Percentiles rank a stretch among this genome's conserved stretches.
Evolutionary conservation across 192 early-diverging fungal species (phyloP).

Genomic region (Backusella westeae): DNA sequence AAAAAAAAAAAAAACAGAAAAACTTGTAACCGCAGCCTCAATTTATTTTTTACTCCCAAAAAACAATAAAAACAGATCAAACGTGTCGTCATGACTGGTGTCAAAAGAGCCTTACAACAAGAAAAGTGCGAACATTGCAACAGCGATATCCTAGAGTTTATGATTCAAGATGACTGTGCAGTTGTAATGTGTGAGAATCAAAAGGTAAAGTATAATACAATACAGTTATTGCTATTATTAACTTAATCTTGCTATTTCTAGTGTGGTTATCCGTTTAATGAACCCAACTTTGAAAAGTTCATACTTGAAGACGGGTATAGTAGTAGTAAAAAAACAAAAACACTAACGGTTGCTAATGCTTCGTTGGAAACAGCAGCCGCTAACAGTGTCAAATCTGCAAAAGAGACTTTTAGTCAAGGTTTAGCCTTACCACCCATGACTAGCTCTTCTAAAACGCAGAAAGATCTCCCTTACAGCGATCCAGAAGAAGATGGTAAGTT

Average conservation of each 20-base stretch:
- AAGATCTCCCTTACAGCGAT: neutral
- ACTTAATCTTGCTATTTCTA: neutral
- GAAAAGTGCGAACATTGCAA: neutral
- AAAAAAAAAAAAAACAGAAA: no score
- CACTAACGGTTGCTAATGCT: conserved; percentile 8
- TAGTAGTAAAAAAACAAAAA: neutral
- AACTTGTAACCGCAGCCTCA: neutral
- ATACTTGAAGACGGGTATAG: neutral
- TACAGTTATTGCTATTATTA: no score
- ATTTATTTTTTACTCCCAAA: neutral
- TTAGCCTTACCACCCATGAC: neutral
- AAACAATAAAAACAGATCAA: neutral
- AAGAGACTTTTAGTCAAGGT: neutral
- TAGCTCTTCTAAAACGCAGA: neutral
- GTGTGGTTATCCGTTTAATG: neutral
- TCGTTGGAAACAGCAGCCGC: conserved; percentile 3
- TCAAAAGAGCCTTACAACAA: neutral
- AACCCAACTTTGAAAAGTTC: neutral
- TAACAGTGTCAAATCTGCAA: conserved; percentile 6
- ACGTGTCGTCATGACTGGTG: neutral
- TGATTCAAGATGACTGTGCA: neutral
- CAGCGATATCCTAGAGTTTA: neutral
- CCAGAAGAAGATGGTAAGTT: neutral
- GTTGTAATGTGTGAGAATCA: neutral
- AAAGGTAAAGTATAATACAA: neutral